These are phyloP conservation scores for Brassica hybrid DNA, from an alignment of 441 rosid genomes.

Conservation along the genomic window DNA sequence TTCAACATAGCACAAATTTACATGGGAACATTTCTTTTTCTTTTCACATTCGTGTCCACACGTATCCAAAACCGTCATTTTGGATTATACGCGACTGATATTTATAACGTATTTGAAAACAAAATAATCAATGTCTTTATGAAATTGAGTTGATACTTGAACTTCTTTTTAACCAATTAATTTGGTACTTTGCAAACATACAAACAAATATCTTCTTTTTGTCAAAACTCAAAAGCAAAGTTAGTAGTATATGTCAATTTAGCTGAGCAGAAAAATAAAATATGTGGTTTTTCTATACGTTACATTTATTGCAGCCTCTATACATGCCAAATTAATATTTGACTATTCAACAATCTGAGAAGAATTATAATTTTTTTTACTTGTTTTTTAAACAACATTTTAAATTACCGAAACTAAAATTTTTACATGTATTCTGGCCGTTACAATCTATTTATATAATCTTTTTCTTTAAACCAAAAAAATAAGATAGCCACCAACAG, in stretches of 20 bases:
- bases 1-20: not conserved
- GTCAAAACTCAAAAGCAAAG: not conserved
- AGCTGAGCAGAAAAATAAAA: not conserved
- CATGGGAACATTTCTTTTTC: constrained; percentile 3
- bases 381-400: not conserved
- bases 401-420: not conserved
- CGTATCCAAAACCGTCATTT: not conserved
- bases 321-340: not conserved
- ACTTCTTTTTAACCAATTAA: constrained; percentile 8
- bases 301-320: constrained; percentile 17
- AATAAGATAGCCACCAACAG: not conserved
- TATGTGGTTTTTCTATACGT: constrained; percentile 18
- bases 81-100: not conserved
- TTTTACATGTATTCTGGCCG: not conserved
- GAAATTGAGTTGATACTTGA: not conserved
- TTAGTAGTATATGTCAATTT: not conserved
- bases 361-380: not conserved
- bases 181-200: constrained; percentile 6
- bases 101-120: not conserved
- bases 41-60: constrained; percentile 1
- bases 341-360: not conserved
- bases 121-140: not conserved
- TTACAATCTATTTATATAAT: not conserved
- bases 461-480: not conserved
- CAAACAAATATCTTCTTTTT: not conserved